phyloP scores from a whole-genome alignment of 352 stramenopile genomes.

The Globisporangium cederbergense region DNA sequence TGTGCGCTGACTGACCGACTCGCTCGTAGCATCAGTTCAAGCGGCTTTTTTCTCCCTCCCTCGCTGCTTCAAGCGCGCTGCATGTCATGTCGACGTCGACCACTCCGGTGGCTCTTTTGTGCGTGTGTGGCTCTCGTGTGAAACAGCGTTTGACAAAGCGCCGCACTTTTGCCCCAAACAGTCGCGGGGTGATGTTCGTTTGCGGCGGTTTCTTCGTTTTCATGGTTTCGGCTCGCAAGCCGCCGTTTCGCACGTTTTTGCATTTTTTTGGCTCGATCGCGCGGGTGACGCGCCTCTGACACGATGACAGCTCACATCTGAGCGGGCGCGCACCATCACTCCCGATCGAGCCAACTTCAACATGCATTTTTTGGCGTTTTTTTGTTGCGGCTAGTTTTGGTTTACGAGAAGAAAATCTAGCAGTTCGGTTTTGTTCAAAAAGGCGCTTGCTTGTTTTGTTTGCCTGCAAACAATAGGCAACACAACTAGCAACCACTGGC shows the following conservation, averaged over 20 bases:
- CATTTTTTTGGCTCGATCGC: not conserved
- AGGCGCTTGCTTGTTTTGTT: no score
- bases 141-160: not conserved
- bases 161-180: no score
- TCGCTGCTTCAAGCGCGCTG: not conserved
- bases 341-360: conserved; percentile 11
- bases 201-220: not conserved
- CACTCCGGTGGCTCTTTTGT: no score
- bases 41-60: not conserved
- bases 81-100: not conserved
- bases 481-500: no score
- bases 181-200: no score
- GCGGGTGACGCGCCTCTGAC: conserved; percentile 7
- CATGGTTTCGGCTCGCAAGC: not conserved
- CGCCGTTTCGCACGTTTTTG: conserved; percentile 1
- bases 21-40: not conserved
- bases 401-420: not conserved
- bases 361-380: conserved; percentile 8
- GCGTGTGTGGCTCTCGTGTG: no score
- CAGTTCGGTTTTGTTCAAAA: no score
- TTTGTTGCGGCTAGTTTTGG: not conserved
- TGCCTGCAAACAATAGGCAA: no score
- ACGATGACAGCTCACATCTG: conserved; percentile 2
- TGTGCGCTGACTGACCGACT: not conserved
- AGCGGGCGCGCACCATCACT: conserved; percentile 4